These are phyloP conservation scores for Puccinia polysora DNA, from an alignment of 1,284 basidiomycete species.

Conservation along the genomic window DNA sequence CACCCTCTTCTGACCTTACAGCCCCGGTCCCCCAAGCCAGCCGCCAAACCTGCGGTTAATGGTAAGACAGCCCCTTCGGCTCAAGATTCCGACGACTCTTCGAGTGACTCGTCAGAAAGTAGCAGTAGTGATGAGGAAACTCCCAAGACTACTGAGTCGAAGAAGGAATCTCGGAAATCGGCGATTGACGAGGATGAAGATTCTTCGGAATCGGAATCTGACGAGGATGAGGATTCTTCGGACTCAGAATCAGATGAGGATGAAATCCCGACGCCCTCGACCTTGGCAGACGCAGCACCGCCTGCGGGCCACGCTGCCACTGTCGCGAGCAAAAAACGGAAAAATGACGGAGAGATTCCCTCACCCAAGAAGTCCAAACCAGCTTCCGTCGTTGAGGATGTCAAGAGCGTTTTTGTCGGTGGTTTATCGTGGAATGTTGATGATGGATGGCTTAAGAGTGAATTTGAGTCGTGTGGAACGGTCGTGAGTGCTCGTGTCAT, in stretches of 20 bases:
- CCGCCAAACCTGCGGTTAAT: slow-evolving; percentile 14
- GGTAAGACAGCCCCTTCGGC: slow-evolving; percentile 1
- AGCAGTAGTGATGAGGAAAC: not conserved
- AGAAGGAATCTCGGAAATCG: no score
- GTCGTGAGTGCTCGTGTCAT: slow-evolving; percentile 81
- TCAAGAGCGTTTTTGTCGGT: slow-evolving; percentile 82
- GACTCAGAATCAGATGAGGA: slow-evolving; percentile 17
- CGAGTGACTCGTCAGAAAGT: not conserved
- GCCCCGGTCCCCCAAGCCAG: not conserved
- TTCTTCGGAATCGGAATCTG: slow-evolving; percentile 36
- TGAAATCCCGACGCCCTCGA: slow-evolving; percentile 13
- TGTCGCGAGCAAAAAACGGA: slow-evolving; percentile 39
- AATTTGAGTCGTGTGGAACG: slow-evolving; percentile 84
- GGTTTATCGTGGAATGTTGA: slow-evolving; percentile 95
- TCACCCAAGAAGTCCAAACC: slow-evolving; percentile 31
- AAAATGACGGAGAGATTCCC: slow-evolving; percentile 10
- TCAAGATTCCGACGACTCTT: not conserved
- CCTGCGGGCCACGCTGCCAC: no score
- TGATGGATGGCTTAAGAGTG: slow-evolving; percentile 87
- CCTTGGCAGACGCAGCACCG: not conserved
- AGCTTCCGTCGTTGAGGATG: slow-evolving; percentile 52
- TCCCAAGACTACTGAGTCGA: not conserved
- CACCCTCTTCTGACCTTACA: not conserved
- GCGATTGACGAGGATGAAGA: not conserved
- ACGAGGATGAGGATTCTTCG: no score